Base-by-base conservation (phyloP, 805 yeast species). In the Sugiyamaella valdiviana region DNA sequence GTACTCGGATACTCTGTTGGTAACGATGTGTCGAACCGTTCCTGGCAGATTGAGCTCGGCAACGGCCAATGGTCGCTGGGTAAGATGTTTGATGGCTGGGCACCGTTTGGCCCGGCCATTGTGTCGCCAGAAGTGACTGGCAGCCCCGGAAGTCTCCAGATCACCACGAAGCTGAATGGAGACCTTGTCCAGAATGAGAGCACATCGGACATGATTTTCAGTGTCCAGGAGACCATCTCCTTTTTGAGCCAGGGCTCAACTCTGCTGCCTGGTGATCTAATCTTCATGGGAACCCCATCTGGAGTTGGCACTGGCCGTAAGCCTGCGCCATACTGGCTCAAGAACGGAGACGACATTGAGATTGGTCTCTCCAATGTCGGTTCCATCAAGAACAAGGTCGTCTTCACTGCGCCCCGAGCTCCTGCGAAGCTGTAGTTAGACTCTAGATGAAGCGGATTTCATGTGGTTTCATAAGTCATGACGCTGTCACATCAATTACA, bases 101-200 rank as follows among this genome's bases (percentile, higher is more conserved):
- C 80, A 1, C 82, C 82, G 19, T 58, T 77, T 46, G 82, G 82
- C 2, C 82, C 82, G 4, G 75, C 73, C 6, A 65, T 78, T 42
- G 77, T 75, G 2, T 48, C 69, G 2, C 50, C 51, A 1, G 47
- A 54, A 10, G 47, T 70, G 15, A 62, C 71, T 24, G 48, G 61
- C 1, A 63, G 67, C 39, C 71, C 74, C 15, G 61, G 64, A 37
- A 50, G 55, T n/a, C 62, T 76, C 46, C 57, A 58, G 16, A 64
- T 78, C 36, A 55, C 59, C 36, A 67, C 77, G 12, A 61, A 56
- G 39, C 69, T 78, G 52, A 77, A 77, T 52, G 81, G 79, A 20
- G 73, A 72, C 51, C 43, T 59, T 16, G 68, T 75, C 47, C 82
- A 77, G 60, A 56, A 69, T 17, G 70, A 73, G 26, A 61, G 61